phyloP scores from a whole-genome alignment of 345 rosid species.

The Angophora floribunda region DNA sequence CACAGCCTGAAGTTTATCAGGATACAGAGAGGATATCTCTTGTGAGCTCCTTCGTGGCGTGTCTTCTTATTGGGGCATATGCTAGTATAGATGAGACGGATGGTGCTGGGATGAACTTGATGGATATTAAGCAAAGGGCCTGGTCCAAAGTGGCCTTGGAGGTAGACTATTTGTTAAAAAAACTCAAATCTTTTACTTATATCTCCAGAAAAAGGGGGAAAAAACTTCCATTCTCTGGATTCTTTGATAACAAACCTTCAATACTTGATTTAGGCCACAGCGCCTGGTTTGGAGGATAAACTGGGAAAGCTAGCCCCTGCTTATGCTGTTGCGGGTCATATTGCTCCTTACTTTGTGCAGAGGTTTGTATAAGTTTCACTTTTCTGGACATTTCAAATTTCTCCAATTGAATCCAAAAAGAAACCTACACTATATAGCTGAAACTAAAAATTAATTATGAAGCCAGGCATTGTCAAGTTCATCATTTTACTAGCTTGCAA shows the following conservation, averaged over 20 bases:
- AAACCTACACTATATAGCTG: neutral
- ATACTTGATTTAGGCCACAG: constrained; percentile 54
- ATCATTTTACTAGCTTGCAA: neutral
- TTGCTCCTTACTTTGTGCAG: constrained; percentile 70
- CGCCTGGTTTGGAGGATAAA: constrained; percentile 75
- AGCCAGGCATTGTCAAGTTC: neutral
- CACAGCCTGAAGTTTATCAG: constrained; percentile 32
- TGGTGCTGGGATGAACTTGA: constrained; percentile 96
- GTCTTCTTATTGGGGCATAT: constrained; percentile 59
- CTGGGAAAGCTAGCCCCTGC: constrained; percentile 89
- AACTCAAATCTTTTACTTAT: constrained; percentile 1
- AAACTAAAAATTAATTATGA: neutral
- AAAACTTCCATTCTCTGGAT: neutral
- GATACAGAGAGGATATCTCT: constrained; percentile 80
- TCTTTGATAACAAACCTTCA: neutral
- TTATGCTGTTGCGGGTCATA: constrained; percentile 74
- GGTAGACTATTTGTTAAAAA: constrained; percentile 16
- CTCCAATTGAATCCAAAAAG: neutral
- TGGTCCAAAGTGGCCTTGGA: constrained; percentile 65
- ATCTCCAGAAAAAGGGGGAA: neutral
- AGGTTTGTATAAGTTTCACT: constrained; percentile 33
- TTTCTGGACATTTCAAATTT: neutral
- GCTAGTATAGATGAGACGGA: constrained; percentile 85
- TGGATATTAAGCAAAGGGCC: constrained; percentile 59
- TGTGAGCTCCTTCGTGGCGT: constrained; percentile 96